Evolutionary conservation across 768 basidiomycete genomes (phyloP).

Genomic region (Trametes cinnabarina): DNA sequence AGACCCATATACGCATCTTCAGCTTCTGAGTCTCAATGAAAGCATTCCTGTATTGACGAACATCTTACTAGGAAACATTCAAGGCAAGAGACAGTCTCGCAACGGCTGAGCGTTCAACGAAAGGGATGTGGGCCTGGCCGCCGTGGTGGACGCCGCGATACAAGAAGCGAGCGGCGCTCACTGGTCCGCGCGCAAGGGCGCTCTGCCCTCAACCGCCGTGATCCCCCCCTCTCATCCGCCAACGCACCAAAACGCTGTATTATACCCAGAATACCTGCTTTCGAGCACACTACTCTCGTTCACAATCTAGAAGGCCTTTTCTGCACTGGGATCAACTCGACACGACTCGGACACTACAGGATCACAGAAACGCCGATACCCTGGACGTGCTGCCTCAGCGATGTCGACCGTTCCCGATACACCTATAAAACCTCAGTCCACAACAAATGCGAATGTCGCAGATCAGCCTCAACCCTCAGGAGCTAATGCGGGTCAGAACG

Average conservation of each 20-base stretch:
- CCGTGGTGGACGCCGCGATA: background rate
- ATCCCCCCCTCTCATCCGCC: slow-evolving; percentile 1
- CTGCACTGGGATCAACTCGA: background rate
- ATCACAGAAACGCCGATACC: slow-evolving; percentile 3
- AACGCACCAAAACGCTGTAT: slow-evolving; percentile 4
- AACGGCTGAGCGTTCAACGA: too few relatives aligned
- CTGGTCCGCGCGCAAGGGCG: slow-evolving; percentile 1
- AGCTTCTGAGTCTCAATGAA: too few relatives aligned
- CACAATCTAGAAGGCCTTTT: background rate
- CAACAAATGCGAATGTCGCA: background rate
- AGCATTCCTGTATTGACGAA: too few relatives aligned
- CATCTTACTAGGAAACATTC: too few relatives aligned
- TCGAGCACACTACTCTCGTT: background rate
- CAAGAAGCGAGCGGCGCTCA: slow-evolving; percentile 2
- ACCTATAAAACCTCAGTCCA: background rate
- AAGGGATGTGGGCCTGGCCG: too few relatives aligned
- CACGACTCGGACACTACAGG: background rate
- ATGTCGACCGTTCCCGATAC: slow-evolving; percentile 15
- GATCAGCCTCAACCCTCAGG: background rate
- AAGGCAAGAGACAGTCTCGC: too few relatives aligned
- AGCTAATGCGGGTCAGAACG: slow-evolving; percentile 6
- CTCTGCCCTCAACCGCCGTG: slow-evolving; percentile 14
- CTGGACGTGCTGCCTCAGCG: background rate
- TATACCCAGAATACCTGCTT: slow-evolving; percentile 14
- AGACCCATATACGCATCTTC: too few relatives aligned